Conservation (phyloP, 2,329 filamentous ascomycete species). For the Coniochaeta hoffmannii region DNA sequence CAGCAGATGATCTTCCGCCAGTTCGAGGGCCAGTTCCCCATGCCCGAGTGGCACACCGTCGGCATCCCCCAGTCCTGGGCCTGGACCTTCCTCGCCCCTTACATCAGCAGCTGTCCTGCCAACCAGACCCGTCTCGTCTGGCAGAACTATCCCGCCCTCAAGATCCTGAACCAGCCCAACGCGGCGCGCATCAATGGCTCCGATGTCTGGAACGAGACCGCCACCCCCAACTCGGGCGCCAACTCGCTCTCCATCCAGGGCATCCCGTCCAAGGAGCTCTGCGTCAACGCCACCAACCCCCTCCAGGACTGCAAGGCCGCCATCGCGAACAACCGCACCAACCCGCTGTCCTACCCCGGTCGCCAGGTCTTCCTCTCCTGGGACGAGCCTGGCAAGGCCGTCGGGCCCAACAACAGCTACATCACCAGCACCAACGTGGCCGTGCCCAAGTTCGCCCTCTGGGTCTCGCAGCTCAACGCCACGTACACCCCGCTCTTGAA, state of each 20-base stretch:
- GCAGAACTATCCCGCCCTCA: conserved; percentile 75
- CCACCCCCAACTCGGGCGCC: conserved; percentile 33
- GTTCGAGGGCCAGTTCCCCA: conserved; percentile 70
- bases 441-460: conserved; percentile 59
- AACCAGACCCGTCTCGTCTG: conserved; percentile 69
- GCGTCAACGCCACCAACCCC: conserved; percentile 46
- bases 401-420: conserved; percentile 81
- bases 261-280: conserved; percentile 38
- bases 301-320: conserved; percentile 54
- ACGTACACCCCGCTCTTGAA: conserved; percentile 60
- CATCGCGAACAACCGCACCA: conserved; percentile 61
- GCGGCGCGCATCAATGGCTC: conserved; percentile 59
- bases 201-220: conserved; percentile 55
- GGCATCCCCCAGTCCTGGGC: conserved; percentile 79
- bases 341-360: conserved; percentile 67
- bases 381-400: conserved; percentile 59
- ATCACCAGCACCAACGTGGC: conserved; percentile 55
- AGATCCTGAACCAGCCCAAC: conserved; percentile 71
- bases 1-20: conserved; percentile 84
- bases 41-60: conserved; percentile 75
- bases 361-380: conserved; percentile 64
- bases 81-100: conserved; percentile 75
- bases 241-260: conserved; percentile 45
- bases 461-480: conserved; percentile 70
- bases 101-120: conserved; percentile 68